Conservation (phyloP, 2,329 filamentous ascomycete genomes). For the Rugonectria rugulosa region DNA sequence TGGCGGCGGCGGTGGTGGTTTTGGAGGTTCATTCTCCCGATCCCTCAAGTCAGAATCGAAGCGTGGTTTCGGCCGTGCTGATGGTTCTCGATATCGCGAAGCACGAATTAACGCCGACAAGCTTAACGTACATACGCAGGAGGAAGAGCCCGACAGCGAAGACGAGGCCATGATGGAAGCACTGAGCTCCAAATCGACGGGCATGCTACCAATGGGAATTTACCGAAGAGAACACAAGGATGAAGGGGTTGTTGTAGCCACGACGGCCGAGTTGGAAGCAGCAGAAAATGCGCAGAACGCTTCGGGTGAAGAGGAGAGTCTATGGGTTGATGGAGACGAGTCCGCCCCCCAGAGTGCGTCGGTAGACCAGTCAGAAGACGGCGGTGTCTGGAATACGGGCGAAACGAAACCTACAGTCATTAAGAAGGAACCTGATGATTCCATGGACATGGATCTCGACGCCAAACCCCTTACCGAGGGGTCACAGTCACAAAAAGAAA, state of each 20-base stretch:
- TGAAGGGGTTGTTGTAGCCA: constrained; percentile 60
- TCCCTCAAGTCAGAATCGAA: constrained; percentile 46
- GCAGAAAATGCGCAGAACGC: constrained; percentile 52
- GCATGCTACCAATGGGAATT: constrained; percentile 63
- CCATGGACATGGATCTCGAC: constrained; percentile 52
- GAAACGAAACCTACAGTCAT: constrained; percentile 47
- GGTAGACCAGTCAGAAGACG: constrained; percentile 44
- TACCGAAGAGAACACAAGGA: constrained; percentile 62
- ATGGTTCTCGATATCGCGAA: constrained; percentile 46
- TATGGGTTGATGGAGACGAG: constrained; percentile 52
- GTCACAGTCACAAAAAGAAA: constrained; percentile 32
- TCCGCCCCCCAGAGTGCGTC: constrained; percentile 35
- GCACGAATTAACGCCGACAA: constrained; percentile 64
- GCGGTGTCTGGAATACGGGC: constrained; percentile 55
- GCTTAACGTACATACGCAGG: constrained; percentile 54
- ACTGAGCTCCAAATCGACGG: constrained; percentile 41
- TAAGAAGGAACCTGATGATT: constrained; percentile 55
- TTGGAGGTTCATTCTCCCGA: constrained; percentile 38
- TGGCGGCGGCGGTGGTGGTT: constrained; percentile 39
- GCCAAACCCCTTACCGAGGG: constrained; percentile 34
- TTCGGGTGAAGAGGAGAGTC: constrained; percentile 52
- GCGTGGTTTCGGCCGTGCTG: constrained; percentile 48
- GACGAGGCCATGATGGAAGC: constrained; percentile 51
- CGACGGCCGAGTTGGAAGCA: constrained; percentile 64
- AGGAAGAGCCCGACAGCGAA: constrained; percentile 56